Evolutionary conservation across 345 rosid genomes (phyloP).

Genomic region (Orychophragmus violaceus): DNA sequence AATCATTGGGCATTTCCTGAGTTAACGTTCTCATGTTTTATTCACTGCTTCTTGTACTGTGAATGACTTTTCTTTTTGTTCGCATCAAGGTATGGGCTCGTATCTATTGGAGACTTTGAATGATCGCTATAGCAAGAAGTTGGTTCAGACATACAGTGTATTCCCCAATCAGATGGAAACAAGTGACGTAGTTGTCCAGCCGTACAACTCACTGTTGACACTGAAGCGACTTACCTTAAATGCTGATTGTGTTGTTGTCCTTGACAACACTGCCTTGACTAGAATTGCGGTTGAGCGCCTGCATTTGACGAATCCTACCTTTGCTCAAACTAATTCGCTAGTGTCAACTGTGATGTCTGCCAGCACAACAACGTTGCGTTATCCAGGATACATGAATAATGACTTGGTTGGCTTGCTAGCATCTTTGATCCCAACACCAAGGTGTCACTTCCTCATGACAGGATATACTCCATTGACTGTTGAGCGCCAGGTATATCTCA

Average conservation of each 20-base stretch:
- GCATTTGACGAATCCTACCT: conserved; percentile 78
- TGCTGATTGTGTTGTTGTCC: conserved; percentile 98
- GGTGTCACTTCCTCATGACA: conserved; percentile 99
- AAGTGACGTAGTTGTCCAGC: conserved; percentile 97
- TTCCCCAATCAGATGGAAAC: conserved; percentile 99
- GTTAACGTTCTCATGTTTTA: background rate
- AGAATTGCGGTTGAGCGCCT: conserved; percentile 95
- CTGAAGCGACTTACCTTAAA: conserved; percentile 87
- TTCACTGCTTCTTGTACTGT: background rate
- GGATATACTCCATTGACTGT: conserved; percentile 96
- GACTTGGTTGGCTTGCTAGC: conserved; percentile 99
- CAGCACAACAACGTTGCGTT: conserved; percentile 90
- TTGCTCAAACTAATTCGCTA: conserved; percentile 88
- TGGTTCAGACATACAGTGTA: conserved; percentile 97
- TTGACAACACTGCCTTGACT: conserved; percentile 90
- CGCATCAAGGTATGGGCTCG: conserved; percentile 92
- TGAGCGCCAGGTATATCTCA: conserved; percentile 70
- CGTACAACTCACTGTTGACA: conserved; percentile 92
- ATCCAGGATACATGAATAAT: conserved; percentile 97
- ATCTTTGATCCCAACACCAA: conserved; percentile 91
- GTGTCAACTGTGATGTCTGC: conserved; percentile 99
- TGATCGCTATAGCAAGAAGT: conserved; percentile 97
- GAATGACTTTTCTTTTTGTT: background rate
- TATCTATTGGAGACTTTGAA: conserved; percentile 88
- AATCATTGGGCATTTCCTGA: background rate